phyloP scores from a whole-genome alignment of 2,329 filamentous ascomycete species.

The Beauveria medogensis region DNA sequence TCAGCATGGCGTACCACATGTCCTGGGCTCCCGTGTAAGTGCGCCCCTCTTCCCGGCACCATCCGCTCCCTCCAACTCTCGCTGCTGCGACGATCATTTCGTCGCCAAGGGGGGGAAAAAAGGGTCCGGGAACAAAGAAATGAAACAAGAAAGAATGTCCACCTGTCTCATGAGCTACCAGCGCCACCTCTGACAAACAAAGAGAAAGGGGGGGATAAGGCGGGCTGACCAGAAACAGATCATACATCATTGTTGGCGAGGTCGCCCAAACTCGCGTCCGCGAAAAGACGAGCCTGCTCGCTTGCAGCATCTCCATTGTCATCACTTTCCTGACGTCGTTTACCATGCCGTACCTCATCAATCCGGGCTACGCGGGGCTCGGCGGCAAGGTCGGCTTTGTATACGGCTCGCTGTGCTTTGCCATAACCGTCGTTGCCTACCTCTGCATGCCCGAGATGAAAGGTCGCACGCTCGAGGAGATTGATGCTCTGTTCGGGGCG shows the following conservation, averaged over 20 bases:
- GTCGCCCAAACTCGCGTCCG: slow-evolving; percentile 18
- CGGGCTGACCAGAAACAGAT: slow-evolving; percentile 8
- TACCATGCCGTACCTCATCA: slow-evolving; percentile 28
- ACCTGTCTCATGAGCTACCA: no score
- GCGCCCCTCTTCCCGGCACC: not conserved
- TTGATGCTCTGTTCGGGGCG: slow-evolving; percentile 16
- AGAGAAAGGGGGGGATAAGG: not conserved
- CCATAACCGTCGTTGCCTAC: slow-evolving; percentile 32
- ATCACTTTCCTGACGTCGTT: slow-evolving; percentile 26
- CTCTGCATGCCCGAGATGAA: slow-evolving; percentile 37
- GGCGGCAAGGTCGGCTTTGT: slow-evolving; percentile 30
- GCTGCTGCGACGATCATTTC: not conserved
- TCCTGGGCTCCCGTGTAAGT: slow-evolving; percentile 22
- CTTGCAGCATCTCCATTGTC: slow-evolving; percentile 20
- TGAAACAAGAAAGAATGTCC: not conserved
- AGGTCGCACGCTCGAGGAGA: slow-evolving; percentile 21
- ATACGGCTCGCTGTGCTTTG: slow-evolving; percentile 27
- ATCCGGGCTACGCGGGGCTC: slow-evolving; percentile 25
- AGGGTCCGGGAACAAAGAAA: not conserved
- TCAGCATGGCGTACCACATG: slow-evolving; percentile 16
- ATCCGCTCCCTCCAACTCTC: not conserved
- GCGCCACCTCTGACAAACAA: no score
- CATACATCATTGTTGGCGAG: slow-evolving; percentile 22
- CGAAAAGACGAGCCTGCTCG: slow-evolving; percentile 24
- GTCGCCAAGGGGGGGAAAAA: no score